Base-by-base conservation (phyloP, 371 early-diverging fungal genomes). In the Saksenaea oblongispora region DNA sequence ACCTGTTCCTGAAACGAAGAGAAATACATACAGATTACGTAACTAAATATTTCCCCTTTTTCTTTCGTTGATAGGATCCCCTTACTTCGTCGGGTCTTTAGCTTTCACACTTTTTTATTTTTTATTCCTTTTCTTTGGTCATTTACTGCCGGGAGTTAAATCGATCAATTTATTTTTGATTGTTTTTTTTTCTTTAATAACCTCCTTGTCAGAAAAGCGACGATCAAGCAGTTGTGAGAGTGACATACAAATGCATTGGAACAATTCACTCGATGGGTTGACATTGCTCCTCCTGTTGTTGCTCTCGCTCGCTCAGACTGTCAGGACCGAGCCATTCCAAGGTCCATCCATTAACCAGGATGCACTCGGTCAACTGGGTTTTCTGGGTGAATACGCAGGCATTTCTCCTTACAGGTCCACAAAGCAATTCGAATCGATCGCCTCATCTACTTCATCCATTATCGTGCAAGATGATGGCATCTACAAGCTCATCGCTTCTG, bases 321-420 rank as follows among this genome's bases (percentile, higher is more conserved):
- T 24, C 34, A 44, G 39, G 13, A 56, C 37, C 42, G 35, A 54
- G 9, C 36, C 55, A 35, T 44, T 68, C 54, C 54, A 53, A 34
- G 34, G 51, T 24, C 72, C 75, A 10, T 22, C 28, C 11, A 41
- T 71, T 28, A 59, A 62, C 15, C 34, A 18, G 15, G 63, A 66
- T 11, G 59, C 42, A 13, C 54, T 69, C 54, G 75, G 75, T 34
- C 73, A 71, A 44, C 64, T 78, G 14, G 79, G 76, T 14, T 67
- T 75, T 57, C 63, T 66, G 22, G 79, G 79, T 42, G 67, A 73
- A 35, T 75, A 63, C 63, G 75, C 79, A n/a, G 76, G 79, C 31
- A 63, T 78, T 39, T 78, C 79, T 31, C 61, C 64, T 34, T 65
- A 55, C 9, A 66, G 58, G 24, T 62, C 64, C 22, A 57, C 53